phyloP scores from a whole-genome alignment of 2,329 filamentous ascomycete genomes.

The Massarina eburnea region DNA sequence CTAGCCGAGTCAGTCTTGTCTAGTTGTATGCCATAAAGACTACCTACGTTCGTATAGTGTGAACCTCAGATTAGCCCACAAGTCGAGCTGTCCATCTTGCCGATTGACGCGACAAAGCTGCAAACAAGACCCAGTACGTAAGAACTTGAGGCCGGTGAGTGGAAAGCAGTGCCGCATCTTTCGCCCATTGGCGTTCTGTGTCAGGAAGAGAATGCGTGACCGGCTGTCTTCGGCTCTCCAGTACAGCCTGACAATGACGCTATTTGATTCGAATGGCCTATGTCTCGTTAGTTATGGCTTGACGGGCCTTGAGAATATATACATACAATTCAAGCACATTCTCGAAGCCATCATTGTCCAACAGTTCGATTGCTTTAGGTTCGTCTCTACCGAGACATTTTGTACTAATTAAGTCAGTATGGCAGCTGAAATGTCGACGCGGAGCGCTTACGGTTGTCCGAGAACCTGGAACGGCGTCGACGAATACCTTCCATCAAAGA shows the following conservation, averaged over 20 bases:
- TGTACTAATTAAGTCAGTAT: conserved; percentile 23
- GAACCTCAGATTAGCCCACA: conserved; percentile 60
- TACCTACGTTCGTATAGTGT: conserved; percentile 55
- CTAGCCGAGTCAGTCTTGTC: conserved; percentile 34
- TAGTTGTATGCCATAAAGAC: background rate
- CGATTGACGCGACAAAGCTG: conserved; percentile 44
- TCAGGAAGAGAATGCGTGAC: conserved; percentile 56
- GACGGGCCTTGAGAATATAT: too few relatives aligned
- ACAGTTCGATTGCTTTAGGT: conserved; percentile 34
- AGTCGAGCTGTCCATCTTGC: conserved; percentile 45
- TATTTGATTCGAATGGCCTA: conserved; percentile 52
- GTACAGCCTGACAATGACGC: conserved; percentile 54
- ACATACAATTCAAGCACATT: conserved; percentile 43
- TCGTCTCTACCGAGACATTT: conserved; percentile 41
- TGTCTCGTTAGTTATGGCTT: conserved; percentile 1
- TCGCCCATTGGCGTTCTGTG: conserved; percentile 43
- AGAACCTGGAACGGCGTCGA: conserved; percentile 39
- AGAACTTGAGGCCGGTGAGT: conserved; percentile 50
- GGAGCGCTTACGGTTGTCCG: conserved; percentile 20
- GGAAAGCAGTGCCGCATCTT: conserved; percentile 53
- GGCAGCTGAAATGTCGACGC: background rate
- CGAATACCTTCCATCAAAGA: conserved; percentile 47
- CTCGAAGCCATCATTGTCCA: conserved; percentile 45
- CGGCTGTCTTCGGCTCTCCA: conserved; percentile 54
- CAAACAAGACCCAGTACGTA: conserved; percentile 45